Evolutionary conservation across 345 rosid genomes (phyloP), one percentile per base, ranked within the genome.

Genomic region (Raphanus raphanistrum): DNA sequence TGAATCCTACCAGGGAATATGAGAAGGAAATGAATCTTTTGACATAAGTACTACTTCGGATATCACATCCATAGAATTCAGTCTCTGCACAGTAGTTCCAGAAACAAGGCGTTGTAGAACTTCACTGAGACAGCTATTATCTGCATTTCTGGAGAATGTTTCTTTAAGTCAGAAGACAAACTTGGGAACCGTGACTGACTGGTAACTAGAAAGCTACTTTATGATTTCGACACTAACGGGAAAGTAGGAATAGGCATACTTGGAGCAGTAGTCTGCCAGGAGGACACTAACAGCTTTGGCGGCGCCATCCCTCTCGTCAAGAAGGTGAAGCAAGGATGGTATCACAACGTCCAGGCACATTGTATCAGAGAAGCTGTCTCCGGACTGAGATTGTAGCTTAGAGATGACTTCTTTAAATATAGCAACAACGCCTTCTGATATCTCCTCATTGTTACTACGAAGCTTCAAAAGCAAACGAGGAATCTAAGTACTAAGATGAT

Each of bases 301-400:
- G 25, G 92, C 83, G 29, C 89, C 88, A 85, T 94, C 97, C 88
- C 88, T 79, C 86, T 91, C 93, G 71, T 94, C 97, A 65, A 94
- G 88, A 84, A 94, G 89, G 67, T 87, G 84, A 73, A 94, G 91
- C 81, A 94, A 80, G 28, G 80, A 43, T 26, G 90, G 87, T 70
- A 88, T 73, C 75, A 90, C 80, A 26, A 82, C 68, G 76, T 82
- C 89, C 85, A 87, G 81, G 82, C 85, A 86, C 73, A 86, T 82
- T 33, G 83, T 82, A 50, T 84, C 87, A 59, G 79, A 55, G 59
- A 72, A 76, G 75, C 80, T 60, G 83, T 82, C 78, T 76, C 73
- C 86, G 33, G 92, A 81, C 60, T 81, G 82, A 82, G 74, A 64
- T 69, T 84, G 87, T 79, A 76, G 83, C 82, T 76, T 87, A 73